phyloP scores from a whole-genome alignment of 106 monocot species.

The Chionographis japonica region DNA sequence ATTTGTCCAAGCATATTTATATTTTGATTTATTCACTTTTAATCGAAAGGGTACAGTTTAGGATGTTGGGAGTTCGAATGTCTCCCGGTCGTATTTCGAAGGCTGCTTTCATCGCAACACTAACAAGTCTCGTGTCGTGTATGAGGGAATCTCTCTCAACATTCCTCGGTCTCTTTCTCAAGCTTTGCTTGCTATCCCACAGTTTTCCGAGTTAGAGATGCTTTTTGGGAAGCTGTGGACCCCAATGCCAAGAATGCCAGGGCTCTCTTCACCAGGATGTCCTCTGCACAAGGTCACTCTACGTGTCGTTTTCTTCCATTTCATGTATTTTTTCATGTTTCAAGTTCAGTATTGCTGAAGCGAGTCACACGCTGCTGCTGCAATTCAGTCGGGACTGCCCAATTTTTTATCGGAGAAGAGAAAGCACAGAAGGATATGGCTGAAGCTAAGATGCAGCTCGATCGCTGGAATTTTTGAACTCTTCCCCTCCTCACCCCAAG shows the following conservation, averaged over 20 bases:
- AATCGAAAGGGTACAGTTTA: too few relatives aligned
- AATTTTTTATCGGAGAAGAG: constrained; percentile 92
- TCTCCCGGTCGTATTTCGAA: too few relatives aligned
- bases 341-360: not conserved
- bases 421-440: constrained; percentile 99
- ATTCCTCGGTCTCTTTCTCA: too few relatives aligned
- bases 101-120: too few relatives aligned
- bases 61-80: too few relatives aligned
- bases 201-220: constrained; percentile 82
- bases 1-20: not conserved
- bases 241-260: constrained; percentile 98
- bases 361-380: not conserved
- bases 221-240: constrained; percentile 98
- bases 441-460: constrained; percentile 84
- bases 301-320: not conserved
- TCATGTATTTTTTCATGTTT: not conserved
- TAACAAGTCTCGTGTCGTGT: too few relatives aligned
- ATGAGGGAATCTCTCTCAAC: too few relatives aligned
- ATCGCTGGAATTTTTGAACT: constrained; percentile 78
- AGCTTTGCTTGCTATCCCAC: not conserved
- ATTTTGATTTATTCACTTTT: too few relatives aligned
- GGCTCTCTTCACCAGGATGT: constrained; percentile 99
- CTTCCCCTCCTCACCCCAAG: too few relatives aligned
- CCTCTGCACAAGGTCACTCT: constrained; percentile 79
- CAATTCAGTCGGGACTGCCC: constrained; percentile 85